Percentiles rank a stretch among this genome's conserved stretches.
Evolutionary conservation across 2,329 filamentous ascomycete genomes (phyloP).

Genomic region (Didymella sp.): DNA sequence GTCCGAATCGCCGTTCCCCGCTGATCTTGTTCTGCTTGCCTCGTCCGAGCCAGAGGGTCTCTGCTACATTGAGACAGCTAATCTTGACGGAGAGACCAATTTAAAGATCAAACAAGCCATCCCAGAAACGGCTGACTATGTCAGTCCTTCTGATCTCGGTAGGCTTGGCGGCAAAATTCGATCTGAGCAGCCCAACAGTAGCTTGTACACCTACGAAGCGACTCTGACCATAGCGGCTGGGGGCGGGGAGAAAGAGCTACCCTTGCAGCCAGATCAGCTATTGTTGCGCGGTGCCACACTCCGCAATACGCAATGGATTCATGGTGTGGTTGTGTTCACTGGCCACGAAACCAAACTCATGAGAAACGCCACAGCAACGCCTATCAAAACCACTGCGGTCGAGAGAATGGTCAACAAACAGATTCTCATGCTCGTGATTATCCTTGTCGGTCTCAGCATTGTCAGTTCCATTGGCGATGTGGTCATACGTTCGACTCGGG

Average conservation of each 20-base stretch:
- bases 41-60: constrained; percentile 96
- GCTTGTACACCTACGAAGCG: constrained; percentile 96
- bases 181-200: constrained; percentile 98
- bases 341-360: constrained; percentile 99
- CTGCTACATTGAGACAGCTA: constrained; percentile 98
- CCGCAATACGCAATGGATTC: constrained; percentile 95
- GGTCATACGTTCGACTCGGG: constrained; percentile 70
- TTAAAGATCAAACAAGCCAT: constrained; percentile 98
- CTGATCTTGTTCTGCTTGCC: constrained; percentile 88
- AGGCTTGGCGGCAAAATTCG: constrained; percentile 84
- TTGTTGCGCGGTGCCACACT: constrained; percentile 91
- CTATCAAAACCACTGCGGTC: constrained; percentile 96
- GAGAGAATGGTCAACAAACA: constrained; percentile 93
- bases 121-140: constrained; percentile 86
- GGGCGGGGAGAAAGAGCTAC: constrained; percentile 89
- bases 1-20: constrained; percentile 93
- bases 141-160: constrained; percentile 85
- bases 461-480: constrained; percentile 92
- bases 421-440: constrained; percentile 85
- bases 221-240: constrained; percentile 90
- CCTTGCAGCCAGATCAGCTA: constrained; percentile 90
- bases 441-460: constrained; percentile 83
- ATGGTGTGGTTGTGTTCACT: constrained; percentile 94
- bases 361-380: constrained; percentile 95
- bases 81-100: constrained; percentile 97